A percentile compares a stretch with the other conserved stretches of the same genome.
Evolutionary conservation across 495 filamentous ascomycete species (phyloP).

Genomic region (Aspergillus indologenus): DNA sequence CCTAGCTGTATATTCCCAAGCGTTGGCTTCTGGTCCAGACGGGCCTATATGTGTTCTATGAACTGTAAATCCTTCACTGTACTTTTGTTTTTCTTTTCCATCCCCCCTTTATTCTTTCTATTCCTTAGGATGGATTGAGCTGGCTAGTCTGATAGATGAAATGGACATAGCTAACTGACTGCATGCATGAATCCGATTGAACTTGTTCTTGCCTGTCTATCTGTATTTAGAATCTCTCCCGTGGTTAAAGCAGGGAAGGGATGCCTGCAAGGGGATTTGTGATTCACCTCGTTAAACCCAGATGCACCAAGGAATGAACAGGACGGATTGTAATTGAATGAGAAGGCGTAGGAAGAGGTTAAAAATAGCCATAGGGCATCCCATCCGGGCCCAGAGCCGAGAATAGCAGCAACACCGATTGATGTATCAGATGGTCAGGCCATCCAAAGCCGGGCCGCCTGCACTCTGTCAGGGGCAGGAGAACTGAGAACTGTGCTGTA

Average conservation of each 20-base stretch:
- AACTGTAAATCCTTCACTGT: constrained; percentile 1
- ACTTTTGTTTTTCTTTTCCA: constrained; percentile 1
- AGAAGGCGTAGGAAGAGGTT: background rate
- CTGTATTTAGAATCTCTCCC: background rate
- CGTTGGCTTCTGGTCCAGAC: constrained; percentile 7
- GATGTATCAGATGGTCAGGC: background rate
- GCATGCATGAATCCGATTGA: background rate
- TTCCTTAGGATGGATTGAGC: background rate
- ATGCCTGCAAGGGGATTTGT: background rate
- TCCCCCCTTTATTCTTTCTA: constrained; percentile 7
- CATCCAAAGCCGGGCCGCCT: background rate
- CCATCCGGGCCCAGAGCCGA: background rate
- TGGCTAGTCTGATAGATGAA: background rate
- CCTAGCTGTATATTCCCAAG: constrained; percentile 27
- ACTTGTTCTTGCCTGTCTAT: background rate
- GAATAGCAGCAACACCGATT: background rate
- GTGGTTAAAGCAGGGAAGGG: background rate
- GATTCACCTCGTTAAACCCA: background rate
- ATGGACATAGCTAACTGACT: background rate
- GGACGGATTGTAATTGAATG: background rate
- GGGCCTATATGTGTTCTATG: constrained; percentile 7
- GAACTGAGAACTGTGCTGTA: too few relatives aligned
- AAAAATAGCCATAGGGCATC: background rate
- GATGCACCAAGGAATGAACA: background rate
- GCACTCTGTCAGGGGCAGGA: too few relatives aligned